A percentile compares a stretch with the other conserved stretches of the same genome.
phyloP scores from a whole-genome alignment of 1,139 yeast species.

The Kodamaea arcana region DNA sequence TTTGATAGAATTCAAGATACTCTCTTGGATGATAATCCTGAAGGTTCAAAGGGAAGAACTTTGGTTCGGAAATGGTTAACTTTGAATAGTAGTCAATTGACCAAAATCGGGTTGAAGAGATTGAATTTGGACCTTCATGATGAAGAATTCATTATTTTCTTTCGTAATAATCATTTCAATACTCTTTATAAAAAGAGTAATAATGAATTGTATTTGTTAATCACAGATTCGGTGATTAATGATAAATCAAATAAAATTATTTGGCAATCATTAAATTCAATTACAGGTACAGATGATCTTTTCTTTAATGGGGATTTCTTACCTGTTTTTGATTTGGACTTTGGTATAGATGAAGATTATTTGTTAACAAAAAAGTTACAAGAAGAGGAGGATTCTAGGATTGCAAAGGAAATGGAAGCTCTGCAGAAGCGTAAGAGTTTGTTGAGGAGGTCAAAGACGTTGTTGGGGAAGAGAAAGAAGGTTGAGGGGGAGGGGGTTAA shows the following conservation, averaged over 20 bases:
- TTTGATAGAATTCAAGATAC: constrained; percentile 47
- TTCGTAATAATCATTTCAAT: constrained; percentile 81
- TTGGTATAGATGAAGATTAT: constrained; percentile 28
- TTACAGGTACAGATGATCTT: constrained; percentile 61
- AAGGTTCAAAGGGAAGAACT: constrained; percentile 13
- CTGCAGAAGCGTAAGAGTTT: constrained; percentile 9
- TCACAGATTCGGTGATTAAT: constrained; percentile 68
- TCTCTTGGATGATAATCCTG: constrained; percentile 13
- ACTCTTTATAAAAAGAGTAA: constrained; percentile 57
- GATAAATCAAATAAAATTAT: constrained; percentile 46
- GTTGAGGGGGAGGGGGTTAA: constrained; percentile 2
- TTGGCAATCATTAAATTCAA: constrained; percentile 72
- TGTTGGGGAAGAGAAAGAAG: background rate
- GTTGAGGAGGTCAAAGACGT: background rate
- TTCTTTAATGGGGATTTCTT: constrained; percentile 62
- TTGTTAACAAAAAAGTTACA: constrained; percentile 52
- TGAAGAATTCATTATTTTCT: constrained; percentile 56
- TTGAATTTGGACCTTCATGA: constrained; percentile 38
- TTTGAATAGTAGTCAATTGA: constrained; percentile 64
- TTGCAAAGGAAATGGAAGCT: constrained; percentile 48
- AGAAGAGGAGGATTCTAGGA: constrained; percentile 54
- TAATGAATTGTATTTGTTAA: constrained; percentile 52
- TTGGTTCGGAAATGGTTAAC: constrained; percentile 39
- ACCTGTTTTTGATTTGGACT: constrained; percentile 32
- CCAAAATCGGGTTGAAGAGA: constrained; percentile 54